A percentile compares a stretch with the other conserved stretches of the same genome.
These are phyloP conservation scores for Monosporascus sp. DNA, from an alignment of 2,329 filamentous ascomycete species.

Conservation along the genomic window DNA sequence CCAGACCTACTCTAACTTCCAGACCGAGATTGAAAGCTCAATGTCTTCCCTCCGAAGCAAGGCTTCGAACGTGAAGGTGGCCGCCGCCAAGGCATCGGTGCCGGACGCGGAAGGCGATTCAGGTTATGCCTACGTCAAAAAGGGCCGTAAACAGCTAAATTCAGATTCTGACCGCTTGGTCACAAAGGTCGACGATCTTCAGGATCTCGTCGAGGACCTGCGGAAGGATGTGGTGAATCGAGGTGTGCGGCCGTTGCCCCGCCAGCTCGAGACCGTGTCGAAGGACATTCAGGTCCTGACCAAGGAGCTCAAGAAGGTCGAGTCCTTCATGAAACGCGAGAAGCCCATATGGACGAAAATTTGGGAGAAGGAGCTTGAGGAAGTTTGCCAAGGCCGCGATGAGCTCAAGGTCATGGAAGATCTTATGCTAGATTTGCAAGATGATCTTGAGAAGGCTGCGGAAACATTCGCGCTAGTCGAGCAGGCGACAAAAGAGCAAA, in stretches of 20 bases:
- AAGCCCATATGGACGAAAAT: slow-evolving; percentile 99
- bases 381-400: slow-evolving; percentile 92
- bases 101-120: slow-evolving; percentile 68
- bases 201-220: slow-evolving; percentile 92
- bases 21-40: slow-evolving; percentile 79
- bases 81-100: slow-evolving; percentile 64
- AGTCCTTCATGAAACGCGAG: slow-evolving; percentile 85
- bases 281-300: slow-evolving; percentile 80
- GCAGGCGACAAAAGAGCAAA: slow-evolving; percentile 96
- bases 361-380: slow-evolving; percentile 95
- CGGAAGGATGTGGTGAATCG: slow-evolving; percentile 94
- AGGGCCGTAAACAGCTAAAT: slow-evolving; percentile 80
- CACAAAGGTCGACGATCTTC: slow-evolving; percentile 89
- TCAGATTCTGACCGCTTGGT: slow-evolving; percentile 88
- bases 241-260: slow-evolving; percentile 83
- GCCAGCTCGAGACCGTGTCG: slow-evolving; percentile 82
- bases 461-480: slow-evolving; percentile 94
- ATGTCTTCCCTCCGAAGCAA: slow-evolving; percentile 82
- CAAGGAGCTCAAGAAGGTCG: slow-evolving; percentile 87
- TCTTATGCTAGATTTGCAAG: slow-evolving; percentile 82
- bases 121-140: slow-evolving; percentile 80
- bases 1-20: slow-evolving; percentile 89
- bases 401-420: slow-evolving; percentile 96
- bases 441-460: slow-evolving; percentile 90
- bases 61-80: slow-evolving; percentile 73